Evolutionary conservation across 78 protist species (phyloP).

Genomic region (Dictyostelium purpureum): DNA sequence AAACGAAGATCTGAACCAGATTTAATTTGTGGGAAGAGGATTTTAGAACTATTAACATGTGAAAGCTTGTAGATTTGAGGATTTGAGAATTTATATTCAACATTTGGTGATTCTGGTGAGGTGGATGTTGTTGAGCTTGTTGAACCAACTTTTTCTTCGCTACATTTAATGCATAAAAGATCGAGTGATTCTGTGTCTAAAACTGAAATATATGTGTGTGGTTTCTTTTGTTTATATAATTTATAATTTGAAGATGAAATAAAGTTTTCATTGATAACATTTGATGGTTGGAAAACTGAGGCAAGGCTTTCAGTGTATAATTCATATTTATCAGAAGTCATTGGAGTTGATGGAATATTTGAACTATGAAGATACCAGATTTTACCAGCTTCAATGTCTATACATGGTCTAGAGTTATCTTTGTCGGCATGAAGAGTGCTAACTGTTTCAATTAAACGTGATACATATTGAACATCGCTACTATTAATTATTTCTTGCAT

Average conservation of each 20-base stretch:
- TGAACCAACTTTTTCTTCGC: slow-evolving; percentile 33
- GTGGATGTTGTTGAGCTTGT: background rate
- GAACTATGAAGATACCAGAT: slow-evolving; percentile 34
- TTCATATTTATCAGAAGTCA: slow-evolving; percentile 67
- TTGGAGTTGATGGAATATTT: slow-evolving; percentile 61
- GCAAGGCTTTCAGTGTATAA: slow-evolving; percentile 58
- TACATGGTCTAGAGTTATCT: slow-evolving; percentile 12
- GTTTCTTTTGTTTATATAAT: slow-evolving; percentile 53
- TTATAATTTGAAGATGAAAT: background rate
- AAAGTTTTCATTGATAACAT: slow-evolving; percentile 22
- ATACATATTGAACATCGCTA: slow-evolving; percentile 47
- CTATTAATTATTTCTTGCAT: slow-evolving; percentile 5
- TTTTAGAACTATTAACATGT: slow-evolving; percentile 40
- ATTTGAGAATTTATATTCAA: slow-evolving; percentile 34
- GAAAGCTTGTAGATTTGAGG: slow-evolving; percentile 15
- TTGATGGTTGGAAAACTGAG: slow-evolving; percentile 39
- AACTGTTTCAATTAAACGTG: slow-evolving; percentile 39
- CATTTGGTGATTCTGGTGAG: background rate
- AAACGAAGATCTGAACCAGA: slow-evolving; percentile 41
- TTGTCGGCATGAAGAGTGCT: slow-evolving; percentile 17
- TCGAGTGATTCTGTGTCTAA: slow-evolving; percentile 72
- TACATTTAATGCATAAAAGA: slow-evolving; percentile 37
- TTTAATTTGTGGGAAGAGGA: slow-evolving; percentile 47
- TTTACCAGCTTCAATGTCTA: slow-evolving; percentile 62
- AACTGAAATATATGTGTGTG: slow-evolving; percentile 19